Evolutionary conservation across 345 rosid species (phyloP), one percentile per base, ranked within the genome.

Genomic region (Populus ilicifolia): DNA sequence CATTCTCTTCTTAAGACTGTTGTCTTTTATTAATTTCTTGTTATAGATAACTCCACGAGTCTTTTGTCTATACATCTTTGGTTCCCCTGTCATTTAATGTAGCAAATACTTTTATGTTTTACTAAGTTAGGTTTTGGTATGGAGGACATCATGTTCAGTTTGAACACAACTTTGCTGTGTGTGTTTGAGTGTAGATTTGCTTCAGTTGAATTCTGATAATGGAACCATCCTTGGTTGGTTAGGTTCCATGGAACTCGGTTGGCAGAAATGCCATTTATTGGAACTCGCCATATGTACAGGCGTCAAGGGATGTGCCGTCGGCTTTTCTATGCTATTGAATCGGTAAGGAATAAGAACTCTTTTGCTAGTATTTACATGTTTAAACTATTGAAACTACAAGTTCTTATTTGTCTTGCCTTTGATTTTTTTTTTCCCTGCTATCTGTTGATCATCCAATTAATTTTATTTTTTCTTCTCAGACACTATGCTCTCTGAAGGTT

Each of bases 231-330:
- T 13, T 78, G 35, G 7, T 72, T 73, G 39, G 71, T 64, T 73
- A 75, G 76, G 74, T 75, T 83, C 64, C 84, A 82, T 43, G 81
- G 84, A 65, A 75, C 81, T 11, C 66, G 17, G 36, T 70, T 82
- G 73, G 81, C 84, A 39, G 84, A 82, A 74, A 78, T 82, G 84
- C 84, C 84, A 70, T 82, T 82, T 59, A 82, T 82, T 65, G 84
- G 84, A 52, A 82, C 84, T 17, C 84, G 84, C 25, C 84, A 82
- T 30, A 66, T 75, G 62, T 82, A 82, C 36, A 78, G 84, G 64
- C 84, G 81, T 18, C 84, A 82, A 59, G 84, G 84, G 50, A 82
- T 82, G 84, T 82, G 81, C 73, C 78, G 81, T 13, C 84, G 84
- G 36, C 81, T 82, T 74, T 71, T 82, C 56, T 14, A 72, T 65